Base-by-base conservation (phyloP, 805 yeast species). In the Ogataea polymorpha region DNA sequence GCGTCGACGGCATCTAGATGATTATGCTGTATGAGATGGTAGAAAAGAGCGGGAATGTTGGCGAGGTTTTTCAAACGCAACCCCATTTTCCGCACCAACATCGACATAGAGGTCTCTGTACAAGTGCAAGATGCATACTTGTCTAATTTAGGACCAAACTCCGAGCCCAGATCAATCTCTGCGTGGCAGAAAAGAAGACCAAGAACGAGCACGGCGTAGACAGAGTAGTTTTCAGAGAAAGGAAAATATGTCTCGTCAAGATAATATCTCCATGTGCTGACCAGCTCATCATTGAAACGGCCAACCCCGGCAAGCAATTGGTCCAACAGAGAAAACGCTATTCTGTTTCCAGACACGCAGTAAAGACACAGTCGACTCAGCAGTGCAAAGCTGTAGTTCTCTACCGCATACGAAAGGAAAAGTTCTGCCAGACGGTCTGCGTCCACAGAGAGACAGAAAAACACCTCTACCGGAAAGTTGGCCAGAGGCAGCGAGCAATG, bases 331-430 rank as follows among this genome's bases (percentile, higher is more conserved):
- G 34, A 38, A 18, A 51, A 36, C 8, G 50, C 43, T 13, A 29
- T 18, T 4, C 33, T 11, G 2, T 46, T 35, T 3, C 46, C 40
- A 4, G 13, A 23, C 5, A 31, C 14, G 21, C 50, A 44, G 15
- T 25, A 41, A 4, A 43, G 37, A 34, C 53, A 46, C 15, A 51
- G 35, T 29, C 39, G 37, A 18, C 10, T 21, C 13, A 48, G 16
- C n/a, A 38, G 26, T 14, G 33, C 31, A 26, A 34, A 32, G n/a
- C 28, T 30, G 32, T 44, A 44, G 24, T 48, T 48, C 18, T 39
- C 51, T 11, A 51, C 32, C 4, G 46, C 13, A 23, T 46, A 48
- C n/a, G 49, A 38, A 4, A 51, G 39, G 14, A 51, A 43, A 23
- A 38, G 23, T 24, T 48, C 55, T 20, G 36, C 30, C 3, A 39